Percentiles rank a stretch among this genome's conserved stretches.
These are phyloP conservation scores for Nevesoporus exiguus DNA, from an alignment of 768 basidiomycete species.

Conservation along the genomic window DNA sequence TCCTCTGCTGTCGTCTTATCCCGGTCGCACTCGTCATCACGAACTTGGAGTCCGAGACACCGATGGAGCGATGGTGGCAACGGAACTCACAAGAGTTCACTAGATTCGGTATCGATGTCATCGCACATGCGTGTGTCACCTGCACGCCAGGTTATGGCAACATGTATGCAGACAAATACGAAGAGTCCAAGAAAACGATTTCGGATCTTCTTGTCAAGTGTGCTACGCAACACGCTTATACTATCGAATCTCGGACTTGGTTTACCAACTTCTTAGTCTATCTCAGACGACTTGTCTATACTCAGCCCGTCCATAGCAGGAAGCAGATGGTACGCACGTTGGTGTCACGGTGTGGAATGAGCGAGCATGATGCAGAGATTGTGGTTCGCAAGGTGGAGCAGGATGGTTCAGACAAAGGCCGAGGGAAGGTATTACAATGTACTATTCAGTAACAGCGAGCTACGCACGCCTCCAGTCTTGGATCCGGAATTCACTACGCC, in stretches of 20 bases:
- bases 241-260: slow-evolving; percentile 24
- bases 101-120: slow-evolving; percentile 19
- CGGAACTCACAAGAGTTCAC: slow-evolving; percentile 26
- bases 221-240: slow-evolving; percentile 17
- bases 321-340: slow-evolving; percentile 28
- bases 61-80: slow-evolving; percentile 36
- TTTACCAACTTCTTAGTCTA: slow-evolving; percentile 23
- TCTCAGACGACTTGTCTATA: slow-evolving; percentile 22
- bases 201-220: slow-evolving; percentile 24
- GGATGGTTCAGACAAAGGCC: not conserved
- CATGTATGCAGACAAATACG: slow-evolving; percentile 35
- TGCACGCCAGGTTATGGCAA: slow-evolving; percentile 30
- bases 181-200: slow-evolving; percentile 31
- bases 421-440: slow-evolving; percentile 9
- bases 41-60: slow-evolving; percentile 34
- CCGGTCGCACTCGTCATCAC: slow-evolving; percentile 40
- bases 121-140: slow-evolving; percentile 32
- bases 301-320: slow-evolving; percentile 17
- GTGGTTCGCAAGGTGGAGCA: slow-evolving; percentile 19
- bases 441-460: slow-evolving; percentile 19
- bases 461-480: not conserved
- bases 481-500: not conserved
- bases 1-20: slow-evolving; percentile 37
- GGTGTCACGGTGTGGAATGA: slow-evolving; percentile 26
- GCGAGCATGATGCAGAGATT: slow-evolving; percentile 16